Base-by-base conservation (phyloP, 2,329 filamentous ascomycete genomes). In the Beauveria caledonica region DNA sequence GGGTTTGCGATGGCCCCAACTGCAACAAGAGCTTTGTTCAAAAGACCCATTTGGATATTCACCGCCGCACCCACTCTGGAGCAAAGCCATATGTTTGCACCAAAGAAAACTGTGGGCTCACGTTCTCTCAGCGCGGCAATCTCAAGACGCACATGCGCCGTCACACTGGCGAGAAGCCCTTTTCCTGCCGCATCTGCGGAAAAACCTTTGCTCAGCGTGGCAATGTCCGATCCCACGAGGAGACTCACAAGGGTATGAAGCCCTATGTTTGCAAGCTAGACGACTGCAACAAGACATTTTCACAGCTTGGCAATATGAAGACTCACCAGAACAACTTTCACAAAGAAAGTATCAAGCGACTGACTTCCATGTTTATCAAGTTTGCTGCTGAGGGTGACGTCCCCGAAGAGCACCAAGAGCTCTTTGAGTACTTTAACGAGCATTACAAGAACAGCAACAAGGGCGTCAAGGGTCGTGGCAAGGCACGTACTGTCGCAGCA, bases 401-500 rank as follows among this genome's bases (percentile, higher is more conserved):
- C n/a, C 77, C 82, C 0, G 80, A 86, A 42, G 73, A 76, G 5
- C 90, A 97, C 68, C 86, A 84, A 63, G 87, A 91, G 62, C 78
- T 97, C 55, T 91, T 89, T 78, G 84, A 88, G 66, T 96, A 96
- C 75, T 94, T 97, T 70, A 83, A 86, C 4, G 81, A 81, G 0
- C 80, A 96, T n/a, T 97, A 96, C 81, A 96, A 96, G 78, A 95
- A 97, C 76, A 92, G 89, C 76, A 97, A 97, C 81, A 96, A 96
- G 74, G 94, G 94, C 1, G 97, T 97, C 78, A 97, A 97, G 75
- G 94, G 94, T 11, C 86, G 94, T 50, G 94, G 94, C 48, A 94
- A 93, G 71, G 89, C 92, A 66, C 81, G 90, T 60, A 86, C 85
- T 61, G 87, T 92, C 58, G 68, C 69, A 9, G 68, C 68, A 21